Evolutionary conservation across 1,284 basidiomycete species (phyloP).

Genomic region (Apiotrichum montevideense): DNA sequence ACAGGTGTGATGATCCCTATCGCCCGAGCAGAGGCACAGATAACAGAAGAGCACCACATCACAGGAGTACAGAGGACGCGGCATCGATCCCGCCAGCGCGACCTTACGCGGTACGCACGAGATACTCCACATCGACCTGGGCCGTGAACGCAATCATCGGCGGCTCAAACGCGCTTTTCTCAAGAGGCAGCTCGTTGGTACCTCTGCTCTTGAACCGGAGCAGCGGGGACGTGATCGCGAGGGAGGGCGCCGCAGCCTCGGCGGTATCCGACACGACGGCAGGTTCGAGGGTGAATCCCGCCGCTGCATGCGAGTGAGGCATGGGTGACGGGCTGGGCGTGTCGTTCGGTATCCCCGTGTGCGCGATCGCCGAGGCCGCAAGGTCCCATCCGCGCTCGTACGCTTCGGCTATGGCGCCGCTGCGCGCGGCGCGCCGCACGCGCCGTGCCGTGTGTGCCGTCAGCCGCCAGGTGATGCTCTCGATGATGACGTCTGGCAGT

Average conservation of each 20-base stretch:
- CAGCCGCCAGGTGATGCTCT: not conserved
- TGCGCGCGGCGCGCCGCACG: not conserved
- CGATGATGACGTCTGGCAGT: not conserved
- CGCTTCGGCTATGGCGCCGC: not conserved
- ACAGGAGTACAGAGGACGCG: no score
- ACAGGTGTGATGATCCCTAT: no score
- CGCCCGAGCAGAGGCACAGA: no score
- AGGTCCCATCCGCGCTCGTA: slow-evolving; percentile 1
- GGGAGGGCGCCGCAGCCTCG: no score
- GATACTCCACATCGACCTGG: not conserved
- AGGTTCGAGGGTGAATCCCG: no score
- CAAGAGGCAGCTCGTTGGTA: not conserved
- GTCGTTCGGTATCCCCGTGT: no score
- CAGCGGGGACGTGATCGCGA: not conserved
- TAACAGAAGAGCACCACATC: no score
- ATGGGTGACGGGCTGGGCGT: no score
- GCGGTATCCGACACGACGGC: no score
- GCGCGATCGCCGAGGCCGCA: not conserved
- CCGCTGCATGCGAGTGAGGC: no score
- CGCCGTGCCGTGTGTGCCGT: not conserved
- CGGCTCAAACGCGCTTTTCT: not conserved
- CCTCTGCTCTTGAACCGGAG: not conserved
- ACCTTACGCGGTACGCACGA: not conserved
- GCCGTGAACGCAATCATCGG: not conserved
- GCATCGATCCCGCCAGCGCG: no score